phyloP scores from a whole-genome alignment of 2,329 filamentous ascomycete genomes.

The Alternaria ethzedia region DNA sequence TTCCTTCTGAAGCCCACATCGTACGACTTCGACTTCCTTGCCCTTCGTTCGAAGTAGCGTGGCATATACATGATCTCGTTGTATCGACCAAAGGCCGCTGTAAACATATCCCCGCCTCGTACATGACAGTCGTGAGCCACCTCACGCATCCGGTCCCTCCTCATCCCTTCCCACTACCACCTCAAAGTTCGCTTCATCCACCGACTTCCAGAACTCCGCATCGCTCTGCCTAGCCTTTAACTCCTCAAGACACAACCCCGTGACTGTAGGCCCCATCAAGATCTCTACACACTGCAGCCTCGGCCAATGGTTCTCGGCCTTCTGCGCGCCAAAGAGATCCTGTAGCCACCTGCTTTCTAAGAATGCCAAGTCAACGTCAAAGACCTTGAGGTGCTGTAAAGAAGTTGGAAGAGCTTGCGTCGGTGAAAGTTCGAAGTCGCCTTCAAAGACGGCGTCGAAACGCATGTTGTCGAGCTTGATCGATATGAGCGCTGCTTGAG shows the following conservation, averaged over 20 bases:
- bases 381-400: conserved; percentile 15
- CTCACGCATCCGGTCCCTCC: not conserved
- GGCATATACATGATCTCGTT: not conserved
- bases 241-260: not conserved
- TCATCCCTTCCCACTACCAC: not conserved
- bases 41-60: not conserved
- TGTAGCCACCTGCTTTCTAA: conserved; percentile 11
- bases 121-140: not conserved
- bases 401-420: not conserved
- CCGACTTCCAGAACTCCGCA: not conserved
- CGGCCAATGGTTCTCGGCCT: not conserved
- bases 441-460: conserved; percentile 1
- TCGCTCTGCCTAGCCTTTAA: not conserved
- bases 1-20: not conserved
- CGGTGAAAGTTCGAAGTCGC: conserved; percentile 19
- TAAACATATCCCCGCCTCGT: not conserved
- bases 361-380: conserved; percentile 13
- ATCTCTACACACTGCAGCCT: conserved; percentile 12
- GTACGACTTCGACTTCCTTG: not conserved
- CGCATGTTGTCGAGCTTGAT: conserved; percentile 24
- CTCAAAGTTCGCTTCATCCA: not conserved
- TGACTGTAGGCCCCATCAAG: not conserved
- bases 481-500: conserved; percentile 20
- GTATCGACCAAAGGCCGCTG: too few species aligned
- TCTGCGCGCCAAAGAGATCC: conserved; percentile 10